Base-by-base conservation (phyloP, 2,329 filamentous ascomycete genomes). In the Apiospora rasikravindrae region DNA sequence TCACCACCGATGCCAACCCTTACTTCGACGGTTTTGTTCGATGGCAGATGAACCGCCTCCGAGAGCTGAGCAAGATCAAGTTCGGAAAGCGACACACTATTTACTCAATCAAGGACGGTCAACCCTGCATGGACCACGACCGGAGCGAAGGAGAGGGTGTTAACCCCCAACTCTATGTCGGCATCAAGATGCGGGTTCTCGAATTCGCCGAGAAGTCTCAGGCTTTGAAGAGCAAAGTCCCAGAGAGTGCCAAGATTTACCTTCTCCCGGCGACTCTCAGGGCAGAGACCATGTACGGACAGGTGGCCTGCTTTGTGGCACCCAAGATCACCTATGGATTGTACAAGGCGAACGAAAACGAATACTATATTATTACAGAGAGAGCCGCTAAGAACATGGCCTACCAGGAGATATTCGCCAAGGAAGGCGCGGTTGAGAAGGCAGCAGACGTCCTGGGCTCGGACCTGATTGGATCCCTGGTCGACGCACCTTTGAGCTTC, bases 211-310 rank as follows among this genome's bases (percentile, higher is more conserved):
- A 93, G 42, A 88, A 91, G 74, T 93, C 94, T 33, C 89, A 90
- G 75, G 85, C 89, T 70, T 84, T 98, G 72, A 88, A 92, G 81
- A 92, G 90, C 75, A 96, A 96, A 85, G 85, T 98, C 4, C 93
- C 96, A 7, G 88, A 91, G 47, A 91, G 89, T 75, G 92, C 94
- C 66, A 93, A 93, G 74, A 92, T 98, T 71, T 98, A 92, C 85
- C 93, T 98, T 78, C 90, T 98, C 16, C 93, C 96, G 16, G 96
- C 96, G 22, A 98, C 96, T 71, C 88, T 99, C 74, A 89, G 96
- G 74, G 94, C 96, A 2, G 96, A 99, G 87, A 99, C 96, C 47
- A 98, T 99, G 96, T 99, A 98, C 81, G 97, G 97, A 53, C 96
- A 98, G 83, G 97, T 92, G 4, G 97, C 94, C 84, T 98, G 95